Percentiles rank a stretch among this genome's conserved stretches.
Conservation (phyloP, 129 eudicot species). For the Chrysanthemum lavandulifolium region DNA sequence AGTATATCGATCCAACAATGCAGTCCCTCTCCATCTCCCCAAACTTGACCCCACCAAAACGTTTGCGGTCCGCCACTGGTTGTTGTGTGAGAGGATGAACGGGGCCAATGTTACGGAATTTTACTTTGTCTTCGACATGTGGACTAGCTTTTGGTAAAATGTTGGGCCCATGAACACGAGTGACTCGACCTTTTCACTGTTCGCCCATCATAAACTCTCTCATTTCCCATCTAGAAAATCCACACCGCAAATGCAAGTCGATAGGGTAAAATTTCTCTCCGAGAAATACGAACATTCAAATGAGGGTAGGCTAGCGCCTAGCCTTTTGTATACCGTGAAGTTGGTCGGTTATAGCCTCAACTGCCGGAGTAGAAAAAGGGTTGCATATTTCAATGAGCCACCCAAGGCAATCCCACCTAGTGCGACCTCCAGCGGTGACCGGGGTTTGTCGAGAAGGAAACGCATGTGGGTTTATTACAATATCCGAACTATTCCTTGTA, state of each 20-base stretch:
- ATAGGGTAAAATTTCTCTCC: not conserved
- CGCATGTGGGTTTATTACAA: constrained; percentile 87
- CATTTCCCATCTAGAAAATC: constrained; percentile 80
- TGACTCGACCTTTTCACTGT: constrained; percentile 71
- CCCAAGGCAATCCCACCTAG: constrained; percentile 91
- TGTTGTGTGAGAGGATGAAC: constrained; percentile 91
- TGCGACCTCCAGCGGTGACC: constrained; percentile 87
- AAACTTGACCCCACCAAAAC: constrained; percentile 88
- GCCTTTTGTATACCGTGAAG: constrained; percentile 61
- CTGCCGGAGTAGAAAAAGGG: constrained; percentile 73
- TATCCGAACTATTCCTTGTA: constrained; percentile 79
- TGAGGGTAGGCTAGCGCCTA: not conserved
- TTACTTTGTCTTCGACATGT: constrained; percentile 97
- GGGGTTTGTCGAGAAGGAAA: constrained; percentile 94
- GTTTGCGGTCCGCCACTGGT: constrained; percentile 90
- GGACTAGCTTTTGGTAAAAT: constrained; percentile 78
- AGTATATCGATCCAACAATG: too few species aligned
- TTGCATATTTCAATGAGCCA: constrained; percentile 69
- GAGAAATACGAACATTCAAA: not conserved
- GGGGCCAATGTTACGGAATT: constrained; percentile 77
- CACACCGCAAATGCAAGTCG: constrained; percentile 43
- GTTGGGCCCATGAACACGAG: constrained; percentile 92
- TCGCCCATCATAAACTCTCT: constrained; percentile 83
- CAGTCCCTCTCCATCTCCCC: constrained; percentile 96
- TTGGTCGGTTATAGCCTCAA: constrained; percentile 71